A percentile compares a stretch with the other conserved stretches of the same genome.
Conservation (phyloP, 371 early-diverging fungal genomes). For the Circinella minor region DNA sequence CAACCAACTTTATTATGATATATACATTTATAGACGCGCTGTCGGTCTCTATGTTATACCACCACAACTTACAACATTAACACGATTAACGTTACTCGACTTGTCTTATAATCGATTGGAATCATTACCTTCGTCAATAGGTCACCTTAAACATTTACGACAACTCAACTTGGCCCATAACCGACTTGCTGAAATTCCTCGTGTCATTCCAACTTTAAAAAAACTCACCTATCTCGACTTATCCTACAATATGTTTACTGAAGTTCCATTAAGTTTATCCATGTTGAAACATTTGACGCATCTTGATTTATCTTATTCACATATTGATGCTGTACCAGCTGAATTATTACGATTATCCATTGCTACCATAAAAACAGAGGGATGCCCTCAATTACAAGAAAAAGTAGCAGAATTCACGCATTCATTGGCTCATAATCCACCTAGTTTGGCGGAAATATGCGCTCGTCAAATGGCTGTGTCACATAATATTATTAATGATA, state of each 20-base stretch:
- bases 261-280: conserved; percentile 35
- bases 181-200: conserved; percentile 15
- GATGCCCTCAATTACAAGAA: conserved; percentile 14
- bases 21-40: conserved; percentile 24
- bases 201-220: conserved; percentile 23
- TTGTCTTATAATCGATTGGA: conserved; percentile 49
- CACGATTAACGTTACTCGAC: conserved; percentile 39
- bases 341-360: conserved; percentile 31
- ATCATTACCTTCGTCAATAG: conserved; percentile 34
- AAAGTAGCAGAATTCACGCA: conserved; percentile 8
- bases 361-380: conserved; percentile 18
- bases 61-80: conserved; percentile 30
- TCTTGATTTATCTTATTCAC: conserved; percentile 36
- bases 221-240: conserved; percentile 45
- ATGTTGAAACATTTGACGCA: conserved; percentile 21
- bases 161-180: conserved; percentile 46
- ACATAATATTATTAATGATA: not conserved
- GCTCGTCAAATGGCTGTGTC: conserved; percentile 20
- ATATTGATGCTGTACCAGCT: conserved; percentile 37
- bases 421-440: conserved; percentile 21
- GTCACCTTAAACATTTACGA: conserved; percentile 35
- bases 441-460: conserved; percentile 27
- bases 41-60: conserved; percentile 37
- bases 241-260: conserved; percentile 52
- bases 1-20: not conserved